A percentile compares a stretch with the other conserved stretches of the same genome.
Conservation (phyloP, 306 rosid species). For the Fragaria vesca region DNA sequence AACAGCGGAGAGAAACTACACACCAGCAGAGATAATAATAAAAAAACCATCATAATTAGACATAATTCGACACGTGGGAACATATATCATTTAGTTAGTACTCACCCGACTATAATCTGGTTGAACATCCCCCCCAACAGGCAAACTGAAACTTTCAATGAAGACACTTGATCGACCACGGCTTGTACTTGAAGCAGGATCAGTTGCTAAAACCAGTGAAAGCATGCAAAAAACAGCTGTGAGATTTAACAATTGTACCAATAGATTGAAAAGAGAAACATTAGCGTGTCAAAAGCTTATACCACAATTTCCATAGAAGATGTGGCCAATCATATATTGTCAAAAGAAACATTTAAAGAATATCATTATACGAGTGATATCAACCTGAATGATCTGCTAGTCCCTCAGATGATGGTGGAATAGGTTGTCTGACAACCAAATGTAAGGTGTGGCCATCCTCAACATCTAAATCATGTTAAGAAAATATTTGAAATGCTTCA, state of each 20-base stretch:
- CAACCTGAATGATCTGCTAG: constrained; percentile 68
- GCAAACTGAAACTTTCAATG: constrained; percentile 83
- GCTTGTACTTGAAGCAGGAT: constrained; percentile 73
- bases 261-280: neutral
- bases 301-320: neutral
- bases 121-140: constrained; percentile 75
- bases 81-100: constrained; percentile 23
- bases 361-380: neutral
- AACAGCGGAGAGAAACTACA: constrained; percentile 82
- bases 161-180: constrained; percentile 68
- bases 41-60: constrained; percentile 21
- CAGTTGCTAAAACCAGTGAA: constrained; percentile 53
- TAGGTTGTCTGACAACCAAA: constrained; percentile 87
- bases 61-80: constrained; percentile 11
- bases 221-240: neutral
- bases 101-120: constrained; percentile 82
- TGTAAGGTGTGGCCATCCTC: constrained; percentile 99
- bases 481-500: constrained; percentile 24
- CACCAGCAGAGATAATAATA: constrained; percentile 20
- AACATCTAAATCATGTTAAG: constrained; percentile 73
- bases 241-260: neutral
- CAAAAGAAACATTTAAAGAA: neutral
- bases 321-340: neutral
- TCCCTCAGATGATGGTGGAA: constrained; percentile 56
- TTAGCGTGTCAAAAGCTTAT: neutral